These are phyloP conservation scores for Ramalina peruviana DNA, from an alignment of 495 filamentous ascomycete genomes.

Conservation along the genomic window DNA sequence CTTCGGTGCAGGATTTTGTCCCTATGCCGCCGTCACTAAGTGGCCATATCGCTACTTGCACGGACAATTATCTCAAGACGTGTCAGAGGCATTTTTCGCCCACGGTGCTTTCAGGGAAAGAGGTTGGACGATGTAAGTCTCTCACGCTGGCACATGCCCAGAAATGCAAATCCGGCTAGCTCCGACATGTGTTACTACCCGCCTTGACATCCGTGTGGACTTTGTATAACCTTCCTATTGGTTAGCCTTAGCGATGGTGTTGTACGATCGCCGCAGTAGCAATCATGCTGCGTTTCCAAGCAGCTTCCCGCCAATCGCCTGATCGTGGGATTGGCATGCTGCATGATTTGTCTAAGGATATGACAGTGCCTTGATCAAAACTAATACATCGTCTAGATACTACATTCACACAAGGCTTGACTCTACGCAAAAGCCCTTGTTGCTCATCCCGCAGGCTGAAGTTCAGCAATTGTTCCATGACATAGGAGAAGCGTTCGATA, in stretches of 20 bases:
- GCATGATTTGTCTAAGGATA: too few species aligned
- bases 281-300: too few species aligned
- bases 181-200: too few species aligned
- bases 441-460: slow-evolving; percentile 52
- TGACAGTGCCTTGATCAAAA: too few species aligned
- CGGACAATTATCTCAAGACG: slow-evolving; percentile 27
- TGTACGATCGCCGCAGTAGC: too few species aligned
- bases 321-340: too few species aligned
- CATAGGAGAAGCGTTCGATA: slow-evolving; percentile 40
- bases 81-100: slow-evolving; percentile 44
- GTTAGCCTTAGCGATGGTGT: not conserved
- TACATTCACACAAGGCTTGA: slow-evolving; percentile 43
- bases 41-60: slow-evolving; percentile 48
- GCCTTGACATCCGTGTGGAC: too few species aligned
- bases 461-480: slow-evolving; percentile 42
- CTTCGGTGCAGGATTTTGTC: slow-evolving; percentile 36
- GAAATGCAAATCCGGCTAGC: too few species aligned
- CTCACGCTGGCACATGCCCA: not conserved
- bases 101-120: slow-evolving; percentile 40
- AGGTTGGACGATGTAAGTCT: slow-evolving; percentile 63
- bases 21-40: slow-evolving; percentile 40
- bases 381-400: slow-evolving; percentile 34
- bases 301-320: too few species aligned
- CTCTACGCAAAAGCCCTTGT: slow-evolving; percentile 31
- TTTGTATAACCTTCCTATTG: not conserved